Base-by-base conservation (phyloP, 78 protist species). In the Dictyostelium intermedium region DNA sequence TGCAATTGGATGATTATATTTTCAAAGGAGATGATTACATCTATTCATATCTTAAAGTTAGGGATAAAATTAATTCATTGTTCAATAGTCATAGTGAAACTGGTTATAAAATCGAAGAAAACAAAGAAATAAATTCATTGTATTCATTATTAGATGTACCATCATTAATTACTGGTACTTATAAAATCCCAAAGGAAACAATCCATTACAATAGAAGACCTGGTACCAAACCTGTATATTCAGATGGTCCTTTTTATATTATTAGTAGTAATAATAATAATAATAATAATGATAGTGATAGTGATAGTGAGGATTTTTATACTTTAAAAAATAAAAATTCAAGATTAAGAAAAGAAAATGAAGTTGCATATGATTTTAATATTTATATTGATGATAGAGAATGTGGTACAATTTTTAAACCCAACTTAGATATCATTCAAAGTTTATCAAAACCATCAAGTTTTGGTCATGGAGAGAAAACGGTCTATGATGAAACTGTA, bases 21-120 rank as follows among this genome's bases (percentile, higher is more conserved):
- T 32, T 72, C 45, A 72, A 72, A 16, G 43, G 43, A 11, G 79
- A 72, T 34, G 79, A 72, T 72, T 72, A 72, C 11, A 32, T 72
- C 13, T 72, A 72, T 72, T 72, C 82, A 34, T 76, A 76, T 76
- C 11, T 76, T 5, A 76, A 76, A 39, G 82, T 76, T n/a, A 76
- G 41, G 41, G 82, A 76, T 76, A 23, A 20, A n/a, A 39, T 39
- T 1, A 41, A 25, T 8, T 25, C 41, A 34, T 39, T 76, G 16
- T 37, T 76, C 14, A 76, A 76, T 76, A 37, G 60, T 37, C 37
- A 39, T 8, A 3, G 3, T 16, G 37, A 72, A 18, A 72, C 79
- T 34, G 79, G 79, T 34, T 72, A 34, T 34, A 27, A 34, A 34
- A 13, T 72, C 2, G 39, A 27, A 72, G 37, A 27, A 32, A 32